Evolutionary conservation across 2,329 filamentous ascomycete genomes (phyloP).

Genomic region (Hymenoscyphus fructigenus): DNA sequence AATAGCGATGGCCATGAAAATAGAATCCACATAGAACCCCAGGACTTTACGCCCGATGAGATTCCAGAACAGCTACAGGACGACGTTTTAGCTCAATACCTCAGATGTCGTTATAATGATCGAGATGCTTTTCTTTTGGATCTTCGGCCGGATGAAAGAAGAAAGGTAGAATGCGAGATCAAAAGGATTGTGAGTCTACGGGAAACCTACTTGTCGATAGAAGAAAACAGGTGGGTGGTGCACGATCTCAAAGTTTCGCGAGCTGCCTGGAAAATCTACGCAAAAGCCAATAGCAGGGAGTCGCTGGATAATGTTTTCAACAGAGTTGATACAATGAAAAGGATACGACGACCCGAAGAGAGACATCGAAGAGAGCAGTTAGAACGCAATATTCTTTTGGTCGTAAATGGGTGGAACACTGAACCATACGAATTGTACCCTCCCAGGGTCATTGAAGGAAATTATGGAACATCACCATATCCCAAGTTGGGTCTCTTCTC

Average conservation of each 20-base stretch:
- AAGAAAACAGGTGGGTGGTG: constrained; percentile 3
- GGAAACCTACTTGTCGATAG: background rate
- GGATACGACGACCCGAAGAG: background rate
- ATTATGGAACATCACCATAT: background rate
- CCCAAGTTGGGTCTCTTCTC: no score
- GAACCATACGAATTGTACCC: background rate
- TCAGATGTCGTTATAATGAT: constrained; percentile 5
- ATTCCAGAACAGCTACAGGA: constrained; percentile 11
- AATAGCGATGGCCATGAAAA: background rate
- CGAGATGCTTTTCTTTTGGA: background rate
- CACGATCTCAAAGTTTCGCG: background rate
- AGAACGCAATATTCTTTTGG: background rate
- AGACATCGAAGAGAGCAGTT: background rate
- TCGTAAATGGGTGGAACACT: constrained; percentile 2
- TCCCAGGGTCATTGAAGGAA: background rate
- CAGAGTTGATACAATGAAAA: background rate
- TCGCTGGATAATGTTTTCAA: background rate
- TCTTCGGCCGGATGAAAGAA: background rate
- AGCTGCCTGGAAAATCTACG: constrained; percentile 9
- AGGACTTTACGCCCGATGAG: constrained; percentile 6
- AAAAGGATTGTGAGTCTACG: constrained; percentile 7
- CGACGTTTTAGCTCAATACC: constrained; percentile 9
- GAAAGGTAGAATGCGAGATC: background rate
- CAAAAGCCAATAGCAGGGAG: background rate
- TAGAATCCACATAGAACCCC: no score